phyloP scores from a whole-genome alignment of 1,284 basidiomycete species.

The Rhodotorula glutinis region DNA sequence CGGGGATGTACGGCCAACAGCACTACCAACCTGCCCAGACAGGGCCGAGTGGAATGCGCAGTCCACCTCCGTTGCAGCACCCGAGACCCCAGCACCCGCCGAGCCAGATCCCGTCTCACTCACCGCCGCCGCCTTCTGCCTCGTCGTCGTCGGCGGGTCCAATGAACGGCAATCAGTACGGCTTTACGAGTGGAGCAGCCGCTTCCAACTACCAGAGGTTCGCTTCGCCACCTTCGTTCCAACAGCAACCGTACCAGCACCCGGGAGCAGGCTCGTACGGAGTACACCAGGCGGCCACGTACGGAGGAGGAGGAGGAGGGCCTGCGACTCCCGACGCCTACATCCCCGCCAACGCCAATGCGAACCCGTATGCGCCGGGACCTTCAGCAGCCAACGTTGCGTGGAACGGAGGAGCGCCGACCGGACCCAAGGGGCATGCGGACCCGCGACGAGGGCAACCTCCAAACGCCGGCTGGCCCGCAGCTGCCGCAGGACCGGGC shows the following conservation, averaged over 20 bases:
- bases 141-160: constrained; percentile 2
- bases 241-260: background rate
- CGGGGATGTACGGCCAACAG: background rate
- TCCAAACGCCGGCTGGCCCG: too few relatives aligned
- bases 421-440: too few relatives aligned
- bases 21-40: background rate
- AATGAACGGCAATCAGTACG: background rate
- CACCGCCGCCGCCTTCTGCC: constrained; percentile 21
- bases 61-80: constrained; percentile 38
- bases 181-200: too few relatives aligned
- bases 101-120: constrained; percentile 25
- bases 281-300: background rate
- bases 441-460: too few relatives aligned
- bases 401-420: constrained; percentile 5
- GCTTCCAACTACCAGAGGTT: constrained; percentile 39
- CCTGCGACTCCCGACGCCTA: constrained; percentile 26
- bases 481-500: too few relatives aligned
- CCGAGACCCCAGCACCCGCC: constrained; percentile 37
- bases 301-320: constrained; percentile 8
- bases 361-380: background rate
- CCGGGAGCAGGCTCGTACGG: background rate
- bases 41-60: background rate
- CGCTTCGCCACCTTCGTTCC: constrained; percentile 29
- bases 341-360: constrained; percentile 4
- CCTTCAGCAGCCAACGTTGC: background rate